Conservation (phyloP, 257 asterid genomes). For the Eustoma russellianum region DNA sequence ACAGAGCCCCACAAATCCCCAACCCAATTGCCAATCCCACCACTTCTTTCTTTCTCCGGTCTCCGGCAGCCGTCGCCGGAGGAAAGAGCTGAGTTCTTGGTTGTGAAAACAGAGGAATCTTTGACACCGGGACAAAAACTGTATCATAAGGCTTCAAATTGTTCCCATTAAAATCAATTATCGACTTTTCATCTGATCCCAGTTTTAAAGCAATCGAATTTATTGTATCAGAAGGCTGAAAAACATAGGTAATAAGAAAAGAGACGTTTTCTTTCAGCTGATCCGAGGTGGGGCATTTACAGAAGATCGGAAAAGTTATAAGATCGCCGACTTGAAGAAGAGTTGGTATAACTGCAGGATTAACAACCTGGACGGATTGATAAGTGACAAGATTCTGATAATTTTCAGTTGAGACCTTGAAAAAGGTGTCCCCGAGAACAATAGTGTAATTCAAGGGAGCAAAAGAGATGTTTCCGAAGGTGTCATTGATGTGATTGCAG, state of each 20-base stretch:
- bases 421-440: conserved; percentile 40
- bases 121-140: conserved; percentile 58
- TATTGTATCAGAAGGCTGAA: conserved; percentile 51
- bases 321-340: conserved; percentile 24
- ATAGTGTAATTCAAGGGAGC: conserved; percentile 45
- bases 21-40: conserved; percentile 56
- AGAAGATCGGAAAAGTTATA: conserved; percentile 59
- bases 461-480: conserved; percentile 44
- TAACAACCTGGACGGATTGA: conserved; percentile 63
- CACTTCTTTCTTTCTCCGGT: conserved; percentile 33
- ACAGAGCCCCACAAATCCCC: conserved; percentile 42
- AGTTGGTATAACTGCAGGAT: conserved; percentile 42
- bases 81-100: conserved; percentile 22
- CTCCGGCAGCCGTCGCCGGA: conserved; percentile 2
- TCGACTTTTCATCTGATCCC: conserved; percentile 31
- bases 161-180: conserved; percentile 43
- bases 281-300: conserved; percentile 54
- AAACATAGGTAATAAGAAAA: conserved; percentile 55
- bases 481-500: conserved; percentile 48
- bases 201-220: conserved; percentile 40
- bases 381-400: conserved; percentile 57
- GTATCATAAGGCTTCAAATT: conserved; percentile 31
- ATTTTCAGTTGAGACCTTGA: conserved; percentile 19
- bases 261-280: conserved; percentile 25
- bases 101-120: conserved; percentile 54